Conservation (phyloP, 2,329 filamentous ascomycete species). For the Grosmannia huntii region DNA sequence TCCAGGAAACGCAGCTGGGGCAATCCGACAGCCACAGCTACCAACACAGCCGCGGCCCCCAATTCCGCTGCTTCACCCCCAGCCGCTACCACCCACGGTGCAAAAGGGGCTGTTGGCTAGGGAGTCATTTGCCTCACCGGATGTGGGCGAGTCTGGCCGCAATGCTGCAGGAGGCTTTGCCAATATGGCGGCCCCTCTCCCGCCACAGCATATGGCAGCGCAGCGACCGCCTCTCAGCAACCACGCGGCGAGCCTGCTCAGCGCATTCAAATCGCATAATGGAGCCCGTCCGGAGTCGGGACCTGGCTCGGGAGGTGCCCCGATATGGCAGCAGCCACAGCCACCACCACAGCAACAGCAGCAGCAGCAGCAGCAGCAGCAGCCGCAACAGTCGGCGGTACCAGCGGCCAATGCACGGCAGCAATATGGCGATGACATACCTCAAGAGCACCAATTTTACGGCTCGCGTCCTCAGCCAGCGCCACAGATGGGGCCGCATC, state of each 20-base stretch:
- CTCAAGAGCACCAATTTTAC: constrained; percentile 1
- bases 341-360: constrained; percentile 1
- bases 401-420: not conserved
- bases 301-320: not conserved
- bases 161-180: not conserved
- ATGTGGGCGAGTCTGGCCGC: constrained; percentile 12
- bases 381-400: not conserved
- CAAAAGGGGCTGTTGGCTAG: constrained; percentile 39
- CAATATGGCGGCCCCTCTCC: constrained; percentile 7
- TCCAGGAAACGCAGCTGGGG: not conserved
- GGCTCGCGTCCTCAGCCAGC: not conserved
- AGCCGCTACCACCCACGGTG: constrained; percentile 42
- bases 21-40: not conserved
- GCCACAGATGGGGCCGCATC: not conserved
- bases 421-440: not conserved
- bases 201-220: constrained; percentile 13
- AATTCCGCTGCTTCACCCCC: constrained; percentile 28
- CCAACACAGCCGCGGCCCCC: constrained; percentile 6
- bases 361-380: constrained; percentile 3
- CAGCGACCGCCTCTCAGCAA: constrained; percentile 17
- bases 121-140: constrained; percentile 23
- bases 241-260: constrained; percentile 25
- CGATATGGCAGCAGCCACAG: not conserved
- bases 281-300: not conserved
- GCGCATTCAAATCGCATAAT: constrained; percentile 24